phyloP scores from a whole-genome alignment of 2,329 filamentous ascomycete species.

The Ophiostoma ulmi region DNA sequence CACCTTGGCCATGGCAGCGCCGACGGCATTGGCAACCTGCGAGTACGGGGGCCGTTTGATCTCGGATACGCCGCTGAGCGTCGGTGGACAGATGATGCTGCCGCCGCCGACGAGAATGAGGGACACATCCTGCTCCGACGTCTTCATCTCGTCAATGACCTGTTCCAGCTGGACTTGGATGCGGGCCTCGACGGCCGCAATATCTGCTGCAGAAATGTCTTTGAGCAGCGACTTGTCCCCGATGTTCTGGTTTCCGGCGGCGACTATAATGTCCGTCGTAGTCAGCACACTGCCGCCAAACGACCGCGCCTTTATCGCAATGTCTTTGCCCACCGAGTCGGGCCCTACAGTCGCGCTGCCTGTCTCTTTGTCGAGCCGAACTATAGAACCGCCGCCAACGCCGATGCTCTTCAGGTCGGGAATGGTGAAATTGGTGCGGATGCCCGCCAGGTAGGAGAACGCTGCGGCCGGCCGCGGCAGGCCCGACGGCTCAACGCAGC shows the following conservation, averaged over 20 bases:
- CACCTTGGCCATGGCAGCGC: not conserved
- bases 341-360: not conserved
- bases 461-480: not conserved
- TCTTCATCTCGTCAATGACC: not conserved
- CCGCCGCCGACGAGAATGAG: not conserved
- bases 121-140: not conserved
- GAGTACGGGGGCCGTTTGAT: not conserved
- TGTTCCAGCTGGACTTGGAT: not conserved
- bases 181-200: not conserved
- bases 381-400: not conserved
- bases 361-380: not conserved
- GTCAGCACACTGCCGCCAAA: constrained; percentile 7
- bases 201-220: not conserved
- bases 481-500: not conserved
- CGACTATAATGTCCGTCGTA: not conserved
- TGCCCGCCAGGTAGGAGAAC: not conserved
- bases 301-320: not conserved
- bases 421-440: not conserved
- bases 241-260: not conserved
- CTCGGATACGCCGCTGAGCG: not conserved
- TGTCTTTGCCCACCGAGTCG: not conserved
- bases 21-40: constrained; percentile 2
- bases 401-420: not conserved
- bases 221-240: not conserved
- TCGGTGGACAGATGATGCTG: not conserved